These are phyloP conservation scores for Peronospora tabacina DNA, from an alignment of 352 stramenopile genomes.

Conservation along the genomic window DNA sequence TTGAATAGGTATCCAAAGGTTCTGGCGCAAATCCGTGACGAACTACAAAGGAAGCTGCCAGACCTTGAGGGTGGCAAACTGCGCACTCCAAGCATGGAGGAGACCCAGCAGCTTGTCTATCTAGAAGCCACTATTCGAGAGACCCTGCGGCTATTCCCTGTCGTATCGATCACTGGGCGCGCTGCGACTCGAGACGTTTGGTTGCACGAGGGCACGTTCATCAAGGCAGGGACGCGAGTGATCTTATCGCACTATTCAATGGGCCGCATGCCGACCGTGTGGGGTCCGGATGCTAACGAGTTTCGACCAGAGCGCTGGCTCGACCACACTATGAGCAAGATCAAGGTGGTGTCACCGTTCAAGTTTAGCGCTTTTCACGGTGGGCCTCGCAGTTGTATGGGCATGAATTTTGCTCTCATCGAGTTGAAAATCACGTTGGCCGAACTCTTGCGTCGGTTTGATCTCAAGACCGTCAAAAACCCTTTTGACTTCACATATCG, in stretches of 20 bases:
- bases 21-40: constrained; percentile 31
- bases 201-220: constrained; percentile 57
- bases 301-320: constrained; percentile 72
- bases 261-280: constrained; percentile 44
- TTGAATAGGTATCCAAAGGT: constrained; percentile 48
- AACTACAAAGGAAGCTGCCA: constrained; percentile 36
- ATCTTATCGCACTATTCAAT: constrained; percentile 59
- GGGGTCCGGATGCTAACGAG: constrained; percentile 49
- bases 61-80: constrained; percentile 28
- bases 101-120: constrained; percentile 41
- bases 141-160: constrained; percentile 50
- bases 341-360: constrained; percentile 42
- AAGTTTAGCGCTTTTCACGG: constrained; percentile 64
- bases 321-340: constrained; percentile 30
- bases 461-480: constrained; percentile 37
- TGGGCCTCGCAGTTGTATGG: constrained; percentile 58
- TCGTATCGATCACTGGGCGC: constrained; percentile 49
- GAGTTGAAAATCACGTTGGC: constrained; percentile 60
- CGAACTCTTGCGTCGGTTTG: constrained; percentile 42
- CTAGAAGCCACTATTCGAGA: constrained; percentile 45
- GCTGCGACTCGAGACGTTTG: constrained; percentile 43
- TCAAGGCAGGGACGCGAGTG: constrained; percentile 48
- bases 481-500: constrained; percentile 37
- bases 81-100: constrained; percentile 22
- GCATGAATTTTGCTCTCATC: constrained; percentile 53